These are phyloP conservation scores for Tirmania nivea DNA, from an alignment of 495 filamentous ascomycete species.

Conservation along the genomic window DNA sequence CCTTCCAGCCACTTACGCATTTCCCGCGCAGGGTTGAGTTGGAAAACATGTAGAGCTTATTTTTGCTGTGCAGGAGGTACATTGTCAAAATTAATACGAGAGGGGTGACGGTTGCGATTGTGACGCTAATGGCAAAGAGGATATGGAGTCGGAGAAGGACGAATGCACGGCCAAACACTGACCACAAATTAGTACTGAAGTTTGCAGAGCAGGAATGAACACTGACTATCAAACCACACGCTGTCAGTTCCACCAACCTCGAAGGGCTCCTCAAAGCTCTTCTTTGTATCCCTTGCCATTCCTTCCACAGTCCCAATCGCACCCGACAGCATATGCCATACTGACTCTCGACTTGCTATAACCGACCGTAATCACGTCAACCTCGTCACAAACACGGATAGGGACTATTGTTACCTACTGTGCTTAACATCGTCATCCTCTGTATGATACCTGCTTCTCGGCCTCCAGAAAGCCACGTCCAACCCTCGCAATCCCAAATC, in stretches of 20 bases:
- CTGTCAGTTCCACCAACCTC: conserved; percentile 34
- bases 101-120: conserved; percentile 55
- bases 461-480: conserved; percentile 77
- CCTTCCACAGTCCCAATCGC: conserved; percentile 48
- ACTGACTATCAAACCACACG: conserved; percentile 65
- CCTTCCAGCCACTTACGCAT: conserved; percentile 50
- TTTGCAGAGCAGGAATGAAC: background rate
- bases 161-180: conserved; percentile 56
- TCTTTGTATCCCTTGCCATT: conserved; percentile 46
- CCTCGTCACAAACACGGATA: background rate
- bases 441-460: conserved; percentile 76
- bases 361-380: background rate
- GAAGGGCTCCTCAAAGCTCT: conserved; percentile 35
- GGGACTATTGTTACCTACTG: conserved; percentile 16
- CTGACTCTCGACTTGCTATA: conserved; percentile 37
- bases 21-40: conserved; percentile 24
- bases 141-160: conserved; percentile 58
- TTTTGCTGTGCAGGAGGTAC: conserved; percentile 38
- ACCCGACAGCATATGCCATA: conserved; percentile 88
- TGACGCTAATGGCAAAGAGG: conserved; percentile 70
- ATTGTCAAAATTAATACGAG: conserved; percentile 45
- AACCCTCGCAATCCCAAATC: conserved; percentile 65
- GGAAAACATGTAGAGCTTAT: conserved; percentile 71
- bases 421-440: conserved; percentile 68
- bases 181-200: background rate